Percentiles rank a stretch among this genome's conserved stretches.
Evolutionary conservation across 2,329 filamentous ascomycete species (phyloP).

Genomic region (Beauveria varroae): DNA sequence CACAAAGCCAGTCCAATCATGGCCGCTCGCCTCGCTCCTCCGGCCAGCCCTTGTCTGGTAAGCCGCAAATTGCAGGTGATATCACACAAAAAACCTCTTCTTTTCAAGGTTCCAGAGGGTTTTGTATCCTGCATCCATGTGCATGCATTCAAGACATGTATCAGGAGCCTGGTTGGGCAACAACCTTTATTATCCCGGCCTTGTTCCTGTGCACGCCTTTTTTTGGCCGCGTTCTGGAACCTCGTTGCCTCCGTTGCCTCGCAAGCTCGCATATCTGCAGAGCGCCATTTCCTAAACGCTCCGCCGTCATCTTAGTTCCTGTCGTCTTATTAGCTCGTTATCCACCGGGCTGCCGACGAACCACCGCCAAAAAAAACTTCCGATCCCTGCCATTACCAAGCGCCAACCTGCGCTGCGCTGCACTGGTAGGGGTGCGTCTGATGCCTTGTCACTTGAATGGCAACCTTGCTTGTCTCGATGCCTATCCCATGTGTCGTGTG

Average conservation of each 20-base stretch:
- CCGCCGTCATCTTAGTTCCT: background rate
- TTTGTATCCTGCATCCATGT: background rate
- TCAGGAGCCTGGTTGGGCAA: background rate
- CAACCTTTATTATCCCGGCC: background rate
- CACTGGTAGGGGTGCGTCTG: background rate
- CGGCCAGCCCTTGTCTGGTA: too few species aligned
- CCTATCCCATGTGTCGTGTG: background rate
- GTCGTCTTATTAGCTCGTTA: background rate
- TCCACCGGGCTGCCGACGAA: background rate
- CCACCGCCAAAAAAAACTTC: background rate
- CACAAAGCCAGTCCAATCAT: too few species aligned
- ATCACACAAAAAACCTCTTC: background rate
- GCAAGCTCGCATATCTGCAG: background rate
- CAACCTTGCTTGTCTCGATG: background rate
- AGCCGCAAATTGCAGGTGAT: too few species aligned
- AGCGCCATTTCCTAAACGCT: background rate
- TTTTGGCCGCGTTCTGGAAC: constrained; percentile 2
- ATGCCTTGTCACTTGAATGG: background rate
- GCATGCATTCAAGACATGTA: background rate
- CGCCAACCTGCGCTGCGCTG: background rate
- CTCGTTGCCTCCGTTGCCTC: background rate
- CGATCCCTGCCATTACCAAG: background rate
- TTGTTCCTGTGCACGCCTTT: background rate
- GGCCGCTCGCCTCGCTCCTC: too few species aligned
- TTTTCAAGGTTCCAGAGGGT: background rate